phyloP scores from a whole-genome alignment of 1,284 basidiomycete species.

The Malassezia brasiliensis region DNA sequence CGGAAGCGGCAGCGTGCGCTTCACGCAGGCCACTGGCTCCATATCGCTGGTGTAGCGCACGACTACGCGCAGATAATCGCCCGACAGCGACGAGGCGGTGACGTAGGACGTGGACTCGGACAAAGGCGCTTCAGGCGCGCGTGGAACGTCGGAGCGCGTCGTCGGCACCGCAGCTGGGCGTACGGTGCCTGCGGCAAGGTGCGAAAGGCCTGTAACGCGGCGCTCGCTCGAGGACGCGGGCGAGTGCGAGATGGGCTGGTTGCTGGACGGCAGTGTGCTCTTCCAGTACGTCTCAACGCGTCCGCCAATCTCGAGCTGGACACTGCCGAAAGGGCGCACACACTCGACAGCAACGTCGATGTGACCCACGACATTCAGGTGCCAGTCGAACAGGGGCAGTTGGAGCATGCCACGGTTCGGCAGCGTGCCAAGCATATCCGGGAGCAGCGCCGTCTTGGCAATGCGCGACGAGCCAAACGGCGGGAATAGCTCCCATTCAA shows the following conservation, averaged over 20 bases:
- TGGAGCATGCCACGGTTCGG: constrained; percentile 38
- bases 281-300: constrained; percentile 52
- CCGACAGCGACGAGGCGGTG: constrained; percentile 75
- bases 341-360: constrained; percentile 81
- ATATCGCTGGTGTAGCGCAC: constrained; percentile 87
- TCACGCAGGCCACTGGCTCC: constrained; percentile 70
- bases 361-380: constrained; percentile 89
- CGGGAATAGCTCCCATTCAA: constrained; percentile 93
- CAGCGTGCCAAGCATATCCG: constrained; percentile 59
- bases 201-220: constrained; percentile 12
- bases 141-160: neutral
- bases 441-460: constrained; percentile 78
- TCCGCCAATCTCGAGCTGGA: constrained; percentile 90
- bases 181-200: constrained; percentile 2
- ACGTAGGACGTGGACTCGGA: constrained; percentile 51
- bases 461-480: constrained; percentile 98
- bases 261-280: constrained; percentile 38
- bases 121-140: constrained; percentile 11
- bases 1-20: constrained; percentile 61
- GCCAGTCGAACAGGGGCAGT: constrained; percentile 75
- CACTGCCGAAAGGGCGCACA: constrained; percentile 80
- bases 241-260: constrained; percentile 8
- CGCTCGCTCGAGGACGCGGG: constrained; percentile 15
- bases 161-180: neutral
- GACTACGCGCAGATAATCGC: constrained; percentile 71